Evolutionary conservation across 306 rosid species (phyloP).

Genomic region (Malus sylvestris): DNA sequence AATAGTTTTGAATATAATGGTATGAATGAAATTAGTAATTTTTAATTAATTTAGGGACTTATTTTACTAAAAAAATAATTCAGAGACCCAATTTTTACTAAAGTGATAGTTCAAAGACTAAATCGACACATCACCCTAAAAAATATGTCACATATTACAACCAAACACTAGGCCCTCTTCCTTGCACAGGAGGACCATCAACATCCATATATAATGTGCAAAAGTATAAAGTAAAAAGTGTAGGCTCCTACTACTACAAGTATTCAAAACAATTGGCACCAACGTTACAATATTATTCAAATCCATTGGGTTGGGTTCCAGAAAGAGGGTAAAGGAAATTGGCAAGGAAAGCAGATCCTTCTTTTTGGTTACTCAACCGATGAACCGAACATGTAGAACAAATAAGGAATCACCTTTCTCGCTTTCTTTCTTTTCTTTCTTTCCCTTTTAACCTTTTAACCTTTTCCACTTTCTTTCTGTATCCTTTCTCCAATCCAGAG

Average conservation of each 20-base stretch:
- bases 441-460: slow-evolving; percentile 14
- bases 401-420: slow-evolving; percentile 38
- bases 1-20: no score
- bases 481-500: slow-evolving; percentile 48
- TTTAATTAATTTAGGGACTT: no score
- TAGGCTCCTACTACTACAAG: slow-evolving; percentile 1
- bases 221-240: slow-evolving; percentile 2
- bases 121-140: no score
- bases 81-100: fast-evolving
- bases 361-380: slow-evolving; percentile 30
- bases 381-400: slow-evolving; percentile 18
- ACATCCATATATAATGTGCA: no score
- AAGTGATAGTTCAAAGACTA: no score
- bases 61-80: no score
- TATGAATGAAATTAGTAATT: no score
- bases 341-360: slow-evolving; percentile 29
- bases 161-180: no score
- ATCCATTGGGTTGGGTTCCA: slow-evolving; percentile 15
- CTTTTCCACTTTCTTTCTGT: slow-evolving; percentile 20
- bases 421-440: slow-evolving; percentile 5
- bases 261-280: slow-evolving; percentile 7
- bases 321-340: slow-evolving; percentile 29
- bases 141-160: not conserved
- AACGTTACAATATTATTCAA: slow-evolving; percentile 20
- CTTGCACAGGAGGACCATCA: no score